These are phyloP conservation scores for Phellopilus nigrolimitatus DNA, from an alignment of 1,284 basidiomycete species.

Conservation along the genomic window DNA sequence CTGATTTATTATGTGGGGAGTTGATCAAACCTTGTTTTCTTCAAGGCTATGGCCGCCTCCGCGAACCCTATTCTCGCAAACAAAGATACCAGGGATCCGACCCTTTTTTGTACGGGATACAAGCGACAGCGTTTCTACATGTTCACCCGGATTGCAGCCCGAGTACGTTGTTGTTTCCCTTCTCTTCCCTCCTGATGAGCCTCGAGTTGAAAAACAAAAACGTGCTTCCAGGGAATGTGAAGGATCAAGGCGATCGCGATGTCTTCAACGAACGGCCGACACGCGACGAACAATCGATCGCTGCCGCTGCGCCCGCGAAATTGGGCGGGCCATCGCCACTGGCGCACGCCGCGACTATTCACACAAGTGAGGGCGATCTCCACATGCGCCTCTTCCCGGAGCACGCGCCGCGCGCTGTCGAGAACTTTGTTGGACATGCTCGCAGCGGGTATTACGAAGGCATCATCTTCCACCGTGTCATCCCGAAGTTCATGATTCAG, in stretches of 20 bases:
- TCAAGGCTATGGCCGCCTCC: slow-evolving; percentile 88
- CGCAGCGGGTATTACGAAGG: slow-evolving; percentile 91
- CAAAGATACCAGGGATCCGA: slow-evolving; percentile 82
- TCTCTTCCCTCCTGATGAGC: not conserved
- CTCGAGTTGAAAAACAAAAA: not conserved
- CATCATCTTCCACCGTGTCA: slow-evolving; percentile 95
- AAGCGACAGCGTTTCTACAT: slow-evolving; percentile 96
- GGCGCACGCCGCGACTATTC: slow-evolving; percentile 81
- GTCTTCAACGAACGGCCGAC: slow-evolving; percentile 99
- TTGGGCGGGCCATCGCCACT: slow-evolving; percentile 58
- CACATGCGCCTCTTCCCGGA: slow-evolving; percentile 88
- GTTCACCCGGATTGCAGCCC: slow-evolving; percentile 88
- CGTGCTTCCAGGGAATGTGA: slow-evolving; percentile 60
- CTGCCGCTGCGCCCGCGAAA: slow-evolving; percentile 55
- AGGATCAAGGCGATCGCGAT: slow-evolving; percentile 81
- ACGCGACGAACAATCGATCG: slow-evolving; percentile 91
- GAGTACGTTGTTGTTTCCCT: slow-evolving; percentile 52
- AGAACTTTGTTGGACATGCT: slow-evolving; percentile 97
- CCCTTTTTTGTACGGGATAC: slow-evolving; percentile 89
- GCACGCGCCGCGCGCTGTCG: slow-evolving; percentile 90
- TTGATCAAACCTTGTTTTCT: slow-evolving; percentile 5
- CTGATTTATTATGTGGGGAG: not conserved
- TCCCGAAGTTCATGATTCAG: slow-evolving; percentile 99
- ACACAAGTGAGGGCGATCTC: slow-evolving; percentile 95
- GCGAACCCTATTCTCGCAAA: slow-evolving; percentile 91